Evolutionary conservation across 495 filamentous ascomycete genomes (phyloP).

Genomic region (Tuber magnatum): DNA sequence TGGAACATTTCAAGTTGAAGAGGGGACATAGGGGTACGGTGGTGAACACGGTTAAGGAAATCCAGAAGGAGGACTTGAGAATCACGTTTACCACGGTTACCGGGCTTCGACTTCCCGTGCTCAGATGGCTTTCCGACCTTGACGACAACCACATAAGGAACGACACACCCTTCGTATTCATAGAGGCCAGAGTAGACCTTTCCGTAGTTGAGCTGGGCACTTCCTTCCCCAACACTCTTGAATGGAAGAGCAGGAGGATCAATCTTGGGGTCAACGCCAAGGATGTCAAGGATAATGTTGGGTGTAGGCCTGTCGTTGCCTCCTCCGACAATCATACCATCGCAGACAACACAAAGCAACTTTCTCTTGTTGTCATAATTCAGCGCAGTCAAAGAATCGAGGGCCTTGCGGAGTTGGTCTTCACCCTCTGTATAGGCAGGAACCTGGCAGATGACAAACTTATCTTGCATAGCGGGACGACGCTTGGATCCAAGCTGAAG

Average conservation of each 20-base stretch:
- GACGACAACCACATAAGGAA: conserved; percentile 90
- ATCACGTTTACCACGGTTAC: conserved; percentile 97
- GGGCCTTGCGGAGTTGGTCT: conserved; percentile 79
- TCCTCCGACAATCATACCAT: conserved; percentile 91
- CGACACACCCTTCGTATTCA: conserved; percentile 80
- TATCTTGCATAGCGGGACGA: conserved; percentile 83
- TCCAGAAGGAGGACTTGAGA: conserved; percentile 77
- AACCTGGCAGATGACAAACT: conserved; percentile 97
- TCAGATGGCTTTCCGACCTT: conserved; percentile 97
- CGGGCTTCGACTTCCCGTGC: conserved; percentile 82
- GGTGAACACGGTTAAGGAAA: conserved; percentile 96
- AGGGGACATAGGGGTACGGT: conserved; percentile 85
- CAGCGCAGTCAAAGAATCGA: conserved; percentile 88
- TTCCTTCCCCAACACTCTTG: conserved; percentile 81
- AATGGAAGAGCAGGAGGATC: conserved; percentile 90
- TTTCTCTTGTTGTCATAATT: conserved; percentile 98
- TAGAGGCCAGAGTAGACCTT: conserved; percentile 98
- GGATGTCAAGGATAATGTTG: conserved; percentile 93
- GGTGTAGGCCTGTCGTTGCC: conserved; percentile 96
- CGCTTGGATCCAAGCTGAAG: conserved; percentile 90
- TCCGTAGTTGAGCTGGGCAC: conserved; percentile 91
- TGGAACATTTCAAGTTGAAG: conserved; percentile 97
- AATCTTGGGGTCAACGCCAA: conserved; percentile 93
- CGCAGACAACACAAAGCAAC: conserved; percentile 86
- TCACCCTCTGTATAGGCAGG: conserved; percentile 98